phyloP scores from a whole-genome alignment of 257 asterid genomes.

The Primulina huaijiensis region DNA sequence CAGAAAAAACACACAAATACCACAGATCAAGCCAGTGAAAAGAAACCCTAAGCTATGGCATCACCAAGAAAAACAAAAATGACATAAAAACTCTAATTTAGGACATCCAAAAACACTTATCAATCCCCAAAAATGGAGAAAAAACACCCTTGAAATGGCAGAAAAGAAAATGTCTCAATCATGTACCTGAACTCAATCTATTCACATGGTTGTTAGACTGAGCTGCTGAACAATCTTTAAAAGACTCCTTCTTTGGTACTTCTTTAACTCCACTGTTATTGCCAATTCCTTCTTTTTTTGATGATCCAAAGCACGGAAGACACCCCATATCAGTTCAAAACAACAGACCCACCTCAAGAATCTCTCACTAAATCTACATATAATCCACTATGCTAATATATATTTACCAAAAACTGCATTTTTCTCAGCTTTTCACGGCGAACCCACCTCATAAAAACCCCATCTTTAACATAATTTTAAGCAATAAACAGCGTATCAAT shows the following conservation, averaged over 20 bases:
- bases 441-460: conserved; percentile 57
- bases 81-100: no score
- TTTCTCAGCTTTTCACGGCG: conserved; percentile 34
- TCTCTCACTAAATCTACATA: conserved; percentile 20
- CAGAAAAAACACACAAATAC: neutral
- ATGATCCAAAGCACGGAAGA: conserved; percentile 84
- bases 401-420: conserved; percentile 25
- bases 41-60: conserved; percentile 1
- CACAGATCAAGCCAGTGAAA: neutral
- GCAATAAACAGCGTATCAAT: conserved; percentile 40
- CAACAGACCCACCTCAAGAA: conserved; percentile 15
- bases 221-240: conserved; percentile 60
- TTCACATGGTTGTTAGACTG: conserved; percentile 46
- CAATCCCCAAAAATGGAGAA: conserved; percentile 13
- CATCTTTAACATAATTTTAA: conserved; percentile 38
- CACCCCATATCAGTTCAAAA: conserved; percentile 66
- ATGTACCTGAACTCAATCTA: conserved; percentile 69
- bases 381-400: conserved; percentile 20
- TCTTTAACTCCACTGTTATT: conserved; percentile 53
- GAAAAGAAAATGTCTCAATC: conserved; percentile 13
- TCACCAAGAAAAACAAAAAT: neutral
- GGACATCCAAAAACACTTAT: conserved; percentile 12
- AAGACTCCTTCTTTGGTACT: conserved; percentile 53
- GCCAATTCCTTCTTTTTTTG: conserved; percentile 42
- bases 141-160: neutral